A percentile compares a stretch with the other conserved stretches of the same genome.
These are phyloP conservation scores for Colletotrichum truncatum DNA, from an alignment of 2,329 filamentous ascomycete genomes.

Conservation along the genomic window DNA sequence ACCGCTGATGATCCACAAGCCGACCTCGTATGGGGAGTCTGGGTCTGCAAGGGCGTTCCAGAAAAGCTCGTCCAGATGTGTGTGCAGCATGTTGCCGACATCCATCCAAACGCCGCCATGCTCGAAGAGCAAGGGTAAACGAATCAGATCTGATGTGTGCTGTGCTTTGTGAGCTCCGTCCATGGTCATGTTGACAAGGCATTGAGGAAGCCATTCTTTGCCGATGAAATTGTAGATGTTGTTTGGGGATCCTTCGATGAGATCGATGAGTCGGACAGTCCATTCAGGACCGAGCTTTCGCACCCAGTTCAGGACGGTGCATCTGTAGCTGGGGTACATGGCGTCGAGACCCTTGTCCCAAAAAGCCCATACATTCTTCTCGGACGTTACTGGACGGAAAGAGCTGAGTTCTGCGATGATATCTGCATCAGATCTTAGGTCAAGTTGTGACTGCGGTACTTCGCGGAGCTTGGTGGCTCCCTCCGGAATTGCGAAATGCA, in stretches of 20 bases:
- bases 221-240: slow-evolving; percentile 44
- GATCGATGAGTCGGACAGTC: slow-evolving; percentile 51
- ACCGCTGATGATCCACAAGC: slow-evolving; percentile 43
- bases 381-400: slow-evolving; percentile 43
- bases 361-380: slow-evolving; percentile 56
- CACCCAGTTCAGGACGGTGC: slow-evolving; percentile 52
- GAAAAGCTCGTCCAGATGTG: slow-evolving; percentile 41
- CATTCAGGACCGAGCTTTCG: slow-evolving; percentile 48
- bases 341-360: slow-evolving; percentile 48
- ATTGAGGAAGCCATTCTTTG: slow-evolving; percentile 42
- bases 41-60: slow-evolving; percentile 40
- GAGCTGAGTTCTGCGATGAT: slow-evolving; percentile 40
- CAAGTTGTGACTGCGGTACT: slow-evolving; percentile 33
- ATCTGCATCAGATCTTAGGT: slow-evolving; percentile 41
- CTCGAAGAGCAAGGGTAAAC: slow-evolving; percentile 44
- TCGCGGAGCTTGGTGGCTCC: slow-evolving; percentile 33
- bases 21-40: slow-evolving; percentile 37
- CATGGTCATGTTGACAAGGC: slow-evolving; percentile 49
- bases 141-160: slow-evolving; percentile 53
- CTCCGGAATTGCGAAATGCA: slow-evolving; percentile 33
- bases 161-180: slow-evolving; percentile 49
- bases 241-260: slow-evolving; percentile 42
- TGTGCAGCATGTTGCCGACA: slow-evolving; percentile 45
- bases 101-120: slow-evolving; percentile 50
- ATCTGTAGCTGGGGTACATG: slow-evolving; percentile 47